Evolutionary conservation across 2,329 filamentous ascomycete species (phyloP).

Genomic region (Fusarium mundagurra): DNA sequence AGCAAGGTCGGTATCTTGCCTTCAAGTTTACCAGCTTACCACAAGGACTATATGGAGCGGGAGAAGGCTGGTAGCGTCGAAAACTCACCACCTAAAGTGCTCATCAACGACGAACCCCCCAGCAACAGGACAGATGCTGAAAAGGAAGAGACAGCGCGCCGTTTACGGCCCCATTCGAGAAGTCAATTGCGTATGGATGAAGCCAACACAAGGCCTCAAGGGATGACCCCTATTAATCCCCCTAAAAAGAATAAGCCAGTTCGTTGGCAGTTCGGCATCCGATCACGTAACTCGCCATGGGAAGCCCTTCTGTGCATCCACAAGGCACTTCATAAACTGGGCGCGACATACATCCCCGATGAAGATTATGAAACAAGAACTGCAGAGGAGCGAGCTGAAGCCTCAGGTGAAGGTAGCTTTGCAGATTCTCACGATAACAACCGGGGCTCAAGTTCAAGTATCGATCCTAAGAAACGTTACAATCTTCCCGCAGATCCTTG

Average conservation of each 20-base stretch:
- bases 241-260: conserved; percentile 80
- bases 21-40: conserved; percentile 89
- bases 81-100: conserved; percentile 53
- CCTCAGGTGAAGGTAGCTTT: conserved; percentile 53
- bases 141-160: conserved; percentile 81
- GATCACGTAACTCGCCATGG: conserved; percentile 91
- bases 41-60: conserved; percentile 88
- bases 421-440: conserved; percentile 51
- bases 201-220: conserved; percentile 66
- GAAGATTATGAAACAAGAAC: conserved; percentile 65
- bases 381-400: conserved; percentile 52
- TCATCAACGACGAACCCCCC: conserved; percentile 58
- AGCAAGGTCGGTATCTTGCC: conserved; percentile 93
- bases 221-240: conserved; percentile 70
- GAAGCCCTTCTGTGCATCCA: conserved; percentile 97
- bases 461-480: conserved; percentile 72
- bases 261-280: conserved; percentile 98
- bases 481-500: conserved; percentile 92
- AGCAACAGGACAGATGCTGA: conserved; percentile 73
- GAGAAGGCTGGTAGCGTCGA: conserved; percentile 63
- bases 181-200: conserved; percentile 76
- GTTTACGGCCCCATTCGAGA: conserved; percentile 86
- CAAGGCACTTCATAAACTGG: conserved; percentile 86
- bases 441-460: conserved; percentile 51
- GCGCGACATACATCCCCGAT: conserved; percentile 84